Percentiles rank a stretch among this genome's conserved stretches.
These are phyloP conservation scores for Plenodomus tracheiphilus DNA, from an alignment of 2,329 filamentous ascomycete genomes.

Conservation along the genomic window DNA sequence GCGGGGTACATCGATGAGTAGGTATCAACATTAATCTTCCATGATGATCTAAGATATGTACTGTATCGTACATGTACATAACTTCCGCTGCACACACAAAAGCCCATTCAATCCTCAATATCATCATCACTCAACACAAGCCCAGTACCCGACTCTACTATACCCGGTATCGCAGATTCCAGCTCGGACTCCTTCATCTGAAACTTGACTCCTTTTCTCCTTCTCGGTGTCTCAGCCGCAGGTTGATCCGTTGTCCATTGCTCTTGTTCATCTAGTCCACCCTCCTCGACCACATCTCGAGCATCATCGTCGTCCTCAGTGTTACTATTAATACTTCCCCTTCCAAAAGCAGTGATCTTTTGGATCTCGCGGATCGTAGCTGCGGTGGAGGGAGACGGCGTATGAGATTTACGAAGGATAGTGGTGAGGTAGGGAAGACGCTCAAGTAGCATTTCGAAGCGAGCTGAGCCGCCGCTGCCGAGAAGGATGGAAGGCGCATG, in stretches of 20 bases:
- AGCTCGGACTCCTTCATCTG: constrained; percentile 24
- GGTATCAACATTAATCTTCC: too few relatives aligned
- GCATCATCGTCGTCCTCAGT: constrained; percentile 35
- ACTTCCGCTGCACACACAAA: too few relatives aligned
- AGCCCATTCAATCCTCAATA: constrained; percentile 52
- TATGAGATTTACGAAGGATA: constrained; percentile 53
- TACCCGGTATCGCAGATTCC: constrained; percentile 26
- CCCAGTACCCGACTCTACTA: constrained; percentile 32
- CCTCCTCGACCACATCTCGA: constrained; percentile 32
- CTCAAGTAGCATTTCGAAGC: constrained; percentile 77
- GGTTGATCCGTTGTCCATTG: constrained; percentile 51
- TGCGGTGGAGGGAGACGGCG: constrained; percentile 21
- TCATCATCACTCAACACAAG: constrained; percentile 54
- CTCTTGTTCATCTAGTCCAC: constrained; percentile 31
- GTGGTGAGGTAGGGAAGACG: constrained; percentile 82
- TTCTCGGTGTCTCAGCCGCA: constrained; percentile 25
- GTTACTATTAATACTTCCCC: constrained; percentile 32
- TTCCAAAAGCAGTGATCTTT: constrained; percentile 65
- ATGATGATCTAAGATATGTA: too few relatives aligned
- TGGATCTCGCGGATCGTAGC: constrained; percentile 61
- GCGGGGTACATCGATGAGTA: too few relatives aligned
- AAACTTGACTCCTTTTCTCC: constrained; percentile 21
- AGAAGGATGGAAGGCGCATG: constrained; percentile 47
- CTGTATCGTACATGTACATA: too few relatives aligned
- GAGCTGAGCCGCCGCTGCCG: constrained; percentile 64